Base-by-base conservation (phyloP, 225 moss, liverwort and hornwort species). In the Pleurozium schreberi region DNA sequence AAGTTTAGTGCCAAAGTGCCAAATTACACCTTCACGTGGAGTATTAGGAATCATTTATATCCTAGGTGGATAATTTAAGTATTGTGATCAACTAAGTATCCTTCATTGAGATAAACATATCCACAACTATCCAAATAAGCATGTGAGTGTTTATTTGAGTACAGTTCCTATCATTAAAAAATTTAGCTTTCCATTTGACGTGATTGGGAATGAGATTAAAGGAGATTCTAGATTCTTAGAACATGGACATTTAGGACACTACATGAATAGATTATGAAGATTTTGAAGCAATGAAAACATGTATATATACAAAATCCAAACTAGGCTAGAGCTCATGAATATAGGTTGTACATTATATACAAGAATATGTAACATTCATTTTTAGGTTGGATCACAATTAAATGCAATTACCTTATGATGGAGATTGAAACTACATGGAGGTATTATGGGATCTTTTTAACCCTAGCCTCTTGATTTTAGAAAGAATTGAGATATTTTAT, bases 31-130 rank as follows among this genome's bases (percentile, higher is more conserved):
- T 14, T 12, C 23, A 40, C 0, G 0, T 25, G 8, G 2, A 2
- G 0, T 25, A 23, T 14, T 42, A 70, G 8, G 27, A 43, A 27
- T 36, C 15, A 23, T 23, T 77, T 13, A 38, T 6, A 77, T 14
- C 6, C 5, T 0, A 36, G 0, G 14, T n/a, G n/a, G n/a, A 53
- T 34, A 21, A 34, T 33, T 33, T 50, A 52, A 52, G 22, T 76
- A 36, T 22, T 52, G 9, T 9, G 3, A 38, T 38, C 38, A 9
- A 38, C 1, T 1, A n/a, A n/a, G n/a, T 17, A 78, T n/a, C 2
- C 27, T 2, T n/a, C 11, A 57, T 0, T 16, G 0, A 10, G 0
- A 2, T n/a, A n/a, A n/a, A n/a, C 7, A 38, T 38, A 14, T 0
- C 3, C 3, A 5, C 5, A 55, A 55, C 0, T 1, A 0, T 55